Base-by-base conservation (phyloP, 139 green algal genomes). In the Micractinium conductrix region DNA sequence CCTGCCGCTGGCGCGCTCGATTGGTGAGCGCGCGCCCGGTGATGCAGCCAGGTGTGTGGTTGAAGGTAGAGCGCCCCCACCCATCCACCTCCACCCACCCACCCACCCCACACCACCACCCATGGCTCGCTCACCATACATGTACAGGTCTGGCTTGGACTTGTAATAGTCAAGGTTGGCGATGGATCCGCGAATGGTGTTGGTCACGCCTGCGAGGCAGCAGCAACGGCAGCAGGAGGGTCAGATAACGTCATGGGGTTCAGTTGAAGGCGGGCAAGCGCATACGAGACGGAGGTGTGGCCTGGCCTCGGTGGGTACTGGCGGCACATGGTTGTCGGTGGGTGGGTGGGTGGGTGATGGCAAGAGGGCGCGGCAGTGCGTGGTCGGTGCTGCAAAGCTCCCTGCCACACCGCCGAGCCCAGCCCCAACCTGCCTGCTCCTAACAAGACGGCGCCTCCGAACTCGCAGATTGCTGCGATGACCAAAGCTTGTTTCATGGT, bases 91-190 rank as follows among this genome's bases (percentile, higher is more conserved):
- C 17, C 7, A 12, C 17, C 21, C 7, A 30, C 24, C 60, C 24
- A 68, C 26, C 12, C 14, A 68, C 6, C 21, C 6, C 60, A 30
- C 14, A 33, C 6, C 12, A 33, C 60, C 17, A 33, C 30, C 37
- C 4, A 94, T 45, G 2, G 88, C 87, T 65, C 87, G 68, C 87
- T 94, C 93, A 68, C 92, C 92, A 65, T 91, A 94, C 87, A 93
- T 91, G 58, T 90, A 78, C 38, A 93, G 63, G 28, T 91, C 84
- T 14, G 91, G 91, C 30, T 74, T 65, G 19, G 85, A 63, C 4
- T 55, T 63, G 58, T 89, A 93, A 45, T 40, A 37, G 16, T 71
- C 35, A 9, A 80, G 67, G 38, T 93, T 84, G 50, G 86, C 87
- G 50, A 92, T 88, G 73, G 84, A 78, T 5, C 50, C 73, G 21